These are phyloP conservation scores for Penicillium sp. DNA, from an alignment of 2,329 filamentous ascomycete species.

Conservation along the genomic window DNA sequence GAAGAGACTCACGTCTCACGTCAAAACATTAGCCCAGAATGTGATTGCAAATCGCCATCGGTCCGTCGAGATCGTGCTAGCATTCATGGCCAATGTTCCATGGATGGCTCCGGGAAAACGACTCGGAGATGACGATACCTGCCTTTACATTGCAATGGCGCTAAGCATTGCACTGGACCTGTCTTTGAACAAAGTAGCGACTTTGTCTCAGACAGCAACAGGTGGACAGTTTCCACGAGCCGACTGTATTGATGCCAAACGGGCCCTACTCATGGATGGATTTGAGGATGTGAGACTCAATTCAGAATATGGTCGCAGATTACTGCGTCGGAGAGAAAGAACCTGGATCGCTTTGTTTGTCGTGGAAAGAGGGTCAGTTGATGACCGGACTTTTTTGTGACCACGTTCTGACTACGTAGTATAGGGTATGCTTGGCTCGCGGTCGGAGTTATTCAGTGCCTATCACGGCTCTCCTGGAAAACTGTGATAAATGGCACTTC, in stretches of 20 bases:
- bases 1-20: slow-evolving; percentile 62
- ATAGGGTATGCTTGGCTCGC: slow-evolving; percentile 63
- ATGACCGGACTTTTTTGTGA: neutral
- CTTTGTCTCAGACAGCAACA: slow-evolving; percentile 51
- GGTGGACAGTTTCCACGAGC: slow-evolving; percentile 54
- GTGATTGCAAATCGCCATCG: slow-evolving; percentile 60
- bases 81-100: slow-evolving; percentile 71
- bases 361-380: slow-evolving; percentile 59
- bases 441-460: slow-evolving; percentile 67
- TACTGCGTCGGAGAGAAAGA: slow-evolving; percentile 63
- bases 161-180: slow-evolving; percentile 66
- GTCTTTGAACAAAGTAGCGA: slow-evolving; percentile 65
- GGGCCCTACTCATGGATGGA: slow-evolving; percentile 64
- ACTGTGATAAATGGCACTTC: slow-evolving; percentile 67
- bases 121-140: slow-evolving; percentile 63
- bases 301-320: slow-evolving; percentile 57
- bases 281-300: slow-evolving; percentile 60
- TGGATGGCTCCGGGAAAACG: slow-evolving; percentile 59
- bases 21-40: slow-evolving; percentile 58
- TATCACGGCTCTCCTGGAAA: slow-evolving; percentile 60
- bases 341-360: slow-evolving; percentile 71
- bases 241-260: slow-evolving; percentile 65
- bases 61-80: slow-evolving; percentile 70
- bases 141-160: slow-evolving; percentile 66
- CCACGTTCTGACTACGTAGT: slow-evolving; percentile 13